Base-by-base conservation (phyloP, 768 basidiomycete species). In the Sporobolomyces pararoseus region DNA sequence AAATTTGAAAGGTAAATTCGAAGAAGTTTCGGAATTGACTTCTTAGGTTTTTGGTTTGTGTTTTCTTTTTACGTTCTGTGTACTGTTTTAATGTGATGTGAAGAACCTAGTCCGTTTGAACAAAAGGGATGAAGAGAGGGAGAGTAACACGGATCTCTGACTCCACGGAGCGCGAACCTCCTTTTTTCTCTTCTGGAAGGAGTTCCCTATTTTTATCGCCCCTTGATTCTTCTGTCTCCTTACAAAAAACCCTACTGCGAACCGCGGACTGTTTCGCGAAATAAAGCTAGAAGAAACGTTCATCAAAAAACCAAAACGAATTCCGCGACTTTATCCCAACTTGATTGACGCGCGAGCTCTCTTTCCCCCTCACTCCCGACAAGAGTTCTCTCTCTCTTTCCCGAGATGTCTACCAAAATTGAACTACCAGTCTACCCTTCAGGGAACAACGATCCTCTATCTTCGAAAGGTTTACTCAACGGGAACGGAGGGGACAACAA, bases 1-100 rank as follows among this genome's bases (percentile, higher is more conserved):
- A 82, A 94, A 90, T 78, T 80, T 96, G 76, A 89, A 89, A 76
- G 90, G 91, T n/a, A 82, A 84, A 25, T 99, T 94, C 90, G 96
- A 98, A 80, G 94, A 93, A 78, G 91, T 98, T 65, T 93, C 89
- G 76, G 93, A 98, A 77, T 52, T 75, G 25, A 50, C 66, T 27
- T 67, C 69, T 29, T 75, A 58, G 52, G 39, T 9, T n/a, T n/a
- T 14, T 7, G n/a, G 10, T 57, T 14, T 17, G 54, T 37, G 27
- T 57, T 21, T 9, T 17, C 13, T n/a, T 57, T 19, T 10, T 37
- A 14, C 34, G 54, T 13, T 57, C 12, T 57, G 42, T 44, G 42
- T 44, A 44, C 42, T 44, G 42, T 44, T 10, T 44, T 44, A 44
- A 12, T 12, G 12, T 19, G 19, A 44, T 44, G n/a, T n/a, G n/a